Evolutionary conservation across 257 asterid genomes (phyloP).

Genomic region (Fraxinus cuspidata): DNA sequence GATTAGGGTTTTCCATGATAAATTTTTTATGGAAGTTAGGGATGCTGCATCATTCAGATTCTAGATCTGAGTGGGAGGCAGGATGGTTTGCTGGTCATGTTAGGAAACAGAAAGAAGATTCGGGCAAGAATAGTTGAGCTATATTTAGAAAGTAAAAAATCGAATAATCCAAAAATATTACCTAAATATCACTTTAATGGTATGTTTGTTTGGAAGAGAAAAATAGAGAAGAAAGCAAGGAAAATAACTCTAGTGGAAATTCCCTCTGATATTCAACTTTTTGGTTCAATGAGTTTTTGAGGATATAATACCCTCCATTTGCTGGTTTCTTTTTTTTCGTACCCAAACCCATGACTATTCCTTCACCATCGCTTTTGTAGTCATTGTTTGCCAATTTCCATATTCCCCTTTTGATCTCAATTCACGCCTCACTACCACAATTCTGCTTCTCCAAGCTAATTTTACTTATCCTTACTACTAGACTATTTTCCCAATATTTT

Average conservation of each 20-base stretch:
- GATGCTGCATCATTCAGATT: too few relatives aligned
- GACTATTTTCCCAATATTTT: not conserved
- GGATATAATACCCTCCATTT: not conserved
- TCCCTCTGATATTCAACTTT: not conserved
- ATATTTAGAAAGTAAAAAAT: not conserved
- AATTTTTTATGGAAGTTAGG: too few relatives aligned
- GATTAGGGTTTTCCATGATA: not conserved
- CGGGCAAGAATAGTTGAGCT: not conserved
- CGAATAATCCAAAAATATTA: not conserved
- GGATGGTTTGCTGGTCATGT: not conserved
- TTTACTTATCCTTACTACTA: not conserved
- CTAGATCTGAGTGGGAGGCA: not conserved
- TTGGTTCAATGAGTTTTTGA: not conserved
- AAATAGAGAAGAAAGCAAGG: not conserved
- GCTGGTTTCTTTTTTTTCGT: not conserved
- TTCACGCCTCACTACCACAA: not conserved
- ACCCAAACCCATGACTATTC: not conserved
- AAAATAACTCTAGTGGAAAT: not conserved
- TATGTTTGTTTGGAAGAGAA: not conserved
- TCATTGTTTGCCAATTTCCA: not conserved
- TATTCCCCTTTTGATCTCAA: not conserved
- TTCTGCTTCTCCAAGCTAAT: not conserved
- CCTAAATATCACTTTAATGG: not conserved
- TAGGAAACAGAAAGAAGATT: not conserved
- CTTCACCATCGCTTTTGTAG: not conserved